Base-by-base conservation (phyloP, 768 basidiomycete genomes). In the Podaxis pistillaris region DNA sequence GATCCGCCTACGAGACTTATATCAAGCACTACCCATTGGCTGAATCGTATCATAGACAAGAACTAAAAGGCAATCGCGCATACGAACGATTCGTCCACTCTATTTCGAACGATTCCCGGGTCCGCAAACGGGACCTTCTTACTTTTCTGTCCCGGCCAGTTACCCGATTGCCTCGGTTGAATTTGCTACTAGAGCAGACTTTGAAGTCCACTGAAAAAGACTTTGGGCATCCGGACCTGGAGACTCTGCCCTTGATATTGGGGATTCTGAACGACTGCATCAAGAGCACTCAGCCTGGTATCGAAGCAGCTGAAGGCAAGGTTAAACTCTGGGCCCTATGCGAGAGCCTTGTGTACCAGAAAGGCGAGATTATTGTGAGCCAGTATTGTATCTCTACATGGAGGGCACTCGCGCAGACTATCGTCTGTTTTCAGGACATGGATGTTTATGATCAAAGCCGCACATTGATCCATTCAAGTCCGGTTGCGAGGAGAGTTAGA, bases 1-100 rank as follows among this genome's bases (percentile, higher is more conserved):
- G 85, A 41, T 73, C 75, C 13, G 84, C 83, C 8, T 94, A 94
- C 65, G 93, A 94, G 65, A 79, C 79, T 0, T 94, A 94, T 73
- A 91, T 94, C 74, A 91, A 94, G 69, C 87, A 94, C 64, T 96
- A 94, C 64, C 94, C 94, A 3, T 79, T 96, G 50, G 85, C 94
- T 1, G 91, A 95, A 69, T 90, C 91, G 9, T 81, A 81, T 26
- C 92, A 96, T 68, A 88, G 90, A 56, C 83, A 86, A 33, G 91
- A 96, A 70, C 80, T 91, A 47, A 86, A 82, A 59, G 79, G 77
- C 30, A 96, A 93, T 71, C 75, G 79, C 11, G 75, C 73, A 2
- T 96, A 96, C 71, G 83, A 83, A 62, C 71, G 75, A 19, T 93
- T 94, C 68, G 76, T 92, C 30, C 82, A 87, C 68, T 79, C 79